Evolutionary conservation across 2,329 filamentous ascomycete genomes (phyloP), one percentile per base, ranked within the genome.

Genomic region (Fusarium citri): DNA sequence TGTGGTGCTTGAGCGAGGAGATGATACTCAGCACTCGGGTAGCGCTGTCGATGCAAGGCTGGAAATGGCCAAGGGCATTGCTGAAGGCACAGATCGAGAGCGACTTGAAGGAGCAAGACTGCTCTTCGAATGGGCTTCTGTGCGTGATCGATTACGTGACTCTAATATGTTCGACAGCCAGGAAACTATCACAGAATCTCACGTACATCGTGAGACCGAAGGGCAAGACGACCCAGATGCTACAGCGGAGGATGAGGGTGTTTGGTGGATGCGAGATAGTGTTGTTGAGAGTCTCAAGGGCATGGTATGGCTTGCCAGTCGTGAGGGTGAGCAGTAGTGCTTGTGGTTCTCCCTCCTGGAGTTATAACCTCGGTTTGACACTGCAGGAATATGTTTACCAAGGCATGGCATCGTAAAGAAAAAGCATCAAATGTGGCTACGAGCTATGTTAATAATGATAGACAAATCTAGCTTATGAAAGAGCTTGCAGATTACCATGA

Each of bases 1-100:
- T 1, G 82, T 89, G 25, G 84, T 93, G 5, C 82, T 94, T 11
- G 85, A 82, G 78, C 83, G 74, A 9, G 84, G 82, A 15, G 78
- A 84, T 7, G 82, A 85, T 28, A 86, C 83, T 8, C 83, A 82
- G 5, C 83, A 84, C 26, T 83, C 82, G 0, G 80, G 81, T n/a
- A 80, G 83, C 10, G 83, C 83, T 0, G 88, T 97, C 2, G 94
- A 97, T 76, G 88, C 89, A 31, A 84, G 91, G 41, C 81, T 97
- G 26, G 87, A 91, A 61, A 83, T 97, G 49, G 87, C 87, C 70
- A 76, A 76, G 51, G 81, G 82, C 23, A 83, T 84, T 34, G 59
- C 83, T 49, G 79, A 82, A 6, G 79, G 78, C 3, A 80, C 76
- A 2, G 82, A 83, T 69, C 70, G 78, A 18, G 78, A 80, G 59